Percentiles rank a stretch among this genome's conserved stretches.
Conservation (phyloP, 805 yeast genomes). For the Lipomyces lipofer region DNA sequence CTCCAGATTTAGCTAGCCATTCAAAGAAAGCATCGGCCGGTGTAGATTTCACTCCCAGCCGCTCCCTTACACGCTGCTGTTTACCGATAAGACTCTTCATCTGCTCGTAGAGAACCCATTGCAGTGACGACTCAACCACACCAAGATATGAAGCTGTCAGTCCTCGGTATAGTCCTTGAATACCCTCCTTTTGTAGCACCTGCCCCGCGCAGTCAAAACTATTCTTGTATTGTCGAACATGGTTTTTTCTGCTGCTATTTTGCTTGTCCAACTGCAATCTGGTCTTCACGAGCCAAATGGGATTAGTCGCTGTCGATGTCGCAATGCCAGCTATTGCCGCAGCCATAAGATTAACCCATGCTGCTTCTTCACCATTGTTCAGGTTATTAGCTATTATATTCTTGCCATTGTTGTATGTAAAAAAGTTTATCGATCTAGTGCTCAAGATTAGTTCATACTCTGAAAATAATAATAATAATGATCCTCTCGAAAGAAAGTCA, state of each 20-base stretch:
- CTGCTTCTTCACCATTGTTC: conserved; percentile 72
- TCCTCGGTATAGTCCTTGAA: conserved; percentile 82
- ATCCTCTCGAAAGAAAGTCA: background rate
- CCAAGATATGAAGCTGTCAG: conserved; percentile 92
- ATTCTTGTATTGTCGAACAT: conserved; percentile 65
- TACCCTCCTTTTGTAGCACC: conserved; percentile 74
- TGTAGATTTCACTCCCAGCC: conserved; percentile 41
- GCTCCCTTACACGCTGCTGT: conserved; percentile 43
- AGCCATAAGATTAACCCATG: conserved; percentile 81
- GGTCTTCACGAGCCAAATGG: conserved; percentile 96
- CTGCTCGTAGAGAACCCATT: conserved; percentile 96
- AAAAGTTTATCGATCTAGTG: conserved; percentile 81
- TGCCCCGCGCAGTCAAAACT: conserved; percentile 80
- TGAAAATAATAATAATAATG: background rate
- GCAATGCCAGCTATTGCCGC: conserved; percentile 92
- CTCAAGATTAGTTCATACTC: background rate
- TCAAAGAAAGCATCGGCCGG: conserved; percentile 68
- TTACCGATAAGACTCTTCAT: conserved; percentile 71
- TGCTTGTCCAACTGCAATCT: conserved; percentile 87
- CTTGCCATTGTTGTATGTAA: conserved; percentile 93
- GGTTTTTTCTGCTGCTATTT: conserved; percentile 40
- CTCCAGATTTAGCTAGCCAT: conserved; percentile 95
- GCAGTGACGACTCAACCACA: conserved; percentile 86
- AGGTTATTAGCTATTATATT: conserved; percentile 65
- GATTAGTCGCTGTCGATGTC: conserved; percentile 95